Conservation (phyloP, 2,329 filamentous ascomycete genomes). For the Ceratocystis alfenasii region DNA sequence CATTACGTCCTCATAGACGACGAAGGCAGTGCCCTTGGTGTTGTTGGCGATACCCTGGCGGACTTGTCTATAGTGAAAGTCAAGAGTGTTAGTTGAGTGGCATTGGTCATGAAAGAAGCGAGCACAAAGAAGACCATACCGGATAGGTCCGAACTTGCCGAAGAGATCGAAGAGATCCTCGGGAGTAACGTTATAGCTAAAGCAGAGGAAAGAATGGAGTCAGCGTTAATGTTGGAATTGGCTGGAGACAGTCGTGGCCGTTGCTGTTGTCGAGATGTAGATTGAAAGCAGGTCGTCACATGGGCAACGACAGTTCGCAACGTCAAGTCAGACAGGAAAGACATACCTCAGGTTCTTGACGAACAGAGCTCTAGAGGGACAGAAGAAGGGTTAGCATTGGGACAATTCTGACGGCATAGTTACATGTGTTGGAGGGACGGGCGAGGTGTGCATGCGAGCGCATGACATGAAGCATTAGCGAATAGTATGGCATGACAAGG, state of each 20-base stretch:
- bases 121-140: conserved; percentile 45
- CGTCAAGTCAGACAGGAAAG: conserved; percentile 2
- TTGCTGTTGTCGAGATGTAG: background rate
- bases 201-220: conserved; percentile 20
- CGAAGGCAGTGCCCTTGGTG: conserved; percentile 96
- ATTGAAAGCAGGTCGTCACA: background rate
- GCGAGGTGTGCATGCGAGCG: background rate
- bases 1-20: conserved; percentile 98
- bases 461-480: conserved; percentile 1
- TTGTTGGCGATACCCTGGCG: conserved; percentile 94
- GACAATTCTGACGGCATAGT: background rate
- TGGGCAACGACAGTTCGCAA: background rate
- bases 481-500: background rate
- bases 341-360: conserved; percentile 96
- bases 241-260: background rate
- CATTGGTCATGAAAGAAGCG: background rate
- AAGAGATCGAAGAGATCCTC: conserved; percentile 98
- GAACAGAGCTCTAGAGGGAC: conserved; percentile 74
- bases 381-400: conserved; percentile 17
- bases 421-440: background rate
- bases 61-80: conserved; percentile 59
- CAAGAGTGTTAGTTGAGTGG: conserved; percentile 5
- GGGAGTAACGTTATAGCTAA: conserved; percentile 94
- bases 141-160: conserved; percentile 90
- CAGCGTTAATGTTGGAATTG: background rate